Evolutionary conservation across 345 rosid genomes (phyloP).

Genomic region (Lepidium sativum): DNA sequence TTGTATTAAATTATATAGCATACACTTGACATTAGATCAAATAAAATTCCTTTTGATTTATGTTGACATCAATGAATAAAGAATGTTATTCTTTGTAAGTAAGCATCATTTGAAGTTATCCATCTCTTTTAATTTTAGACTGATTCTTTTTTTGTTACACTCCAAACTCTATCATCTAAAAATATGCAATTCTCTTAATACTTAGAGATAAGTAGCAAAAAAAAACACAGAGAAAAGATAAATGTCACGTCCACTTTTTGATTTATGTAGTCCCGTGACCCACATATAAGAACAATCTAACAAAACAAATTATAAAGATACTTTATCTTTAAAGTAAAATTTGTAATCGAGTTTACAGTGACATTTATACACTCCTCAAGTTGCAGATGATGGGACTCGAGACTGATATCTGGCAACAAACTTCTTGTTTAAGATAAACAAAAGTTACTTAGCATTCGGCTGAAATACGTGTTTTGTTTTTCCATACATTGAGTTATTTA

Average conservation of each 20-base stretch:
- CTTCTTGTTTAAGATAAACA: neutral
- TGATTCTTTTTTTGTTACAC: no score
- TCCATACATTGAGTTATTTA: neutral
- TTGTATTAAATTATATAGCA: no score
- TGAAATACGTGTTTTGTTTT: no score
- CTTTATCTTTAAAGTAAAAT: neutral
- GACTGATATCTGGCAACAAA: neutral
- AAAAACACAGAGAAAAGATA: neutral
- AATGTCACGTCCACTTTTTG: slow-evolving; percentile 21
- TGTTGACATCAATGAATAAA: neutral
- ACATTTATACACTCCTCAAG: neutral
- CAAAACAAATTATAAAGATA: slow-evolving; percentile 8
- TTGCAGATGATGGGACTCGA: slow-evolving; percentile 7
- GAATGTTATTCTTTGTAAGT: neutral
- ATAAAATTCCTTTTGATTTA: neutral
- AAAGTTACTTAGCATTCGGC: no score
- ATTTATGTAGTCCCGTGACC: slow-evolving; percentile 20
- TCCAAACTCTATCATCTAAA: no score
- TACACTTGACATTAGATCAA: neutral
- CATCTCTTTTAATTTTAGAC: neutral
- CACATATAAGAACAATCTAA: neutral
- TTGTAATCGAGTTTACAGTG: slow-evolving; percentile 5
- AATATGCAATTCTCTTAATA: no score
- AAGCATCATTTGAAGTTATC: slow-evolving; percentile 2
- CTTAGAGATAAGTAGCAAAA: neutral